These are phyloP conservation scores for Ophiostoma himal-ulmi DNA, from an alignment of 2,329 filamentous ascomycete genomes.

Conservation along the genomic window DNA sequence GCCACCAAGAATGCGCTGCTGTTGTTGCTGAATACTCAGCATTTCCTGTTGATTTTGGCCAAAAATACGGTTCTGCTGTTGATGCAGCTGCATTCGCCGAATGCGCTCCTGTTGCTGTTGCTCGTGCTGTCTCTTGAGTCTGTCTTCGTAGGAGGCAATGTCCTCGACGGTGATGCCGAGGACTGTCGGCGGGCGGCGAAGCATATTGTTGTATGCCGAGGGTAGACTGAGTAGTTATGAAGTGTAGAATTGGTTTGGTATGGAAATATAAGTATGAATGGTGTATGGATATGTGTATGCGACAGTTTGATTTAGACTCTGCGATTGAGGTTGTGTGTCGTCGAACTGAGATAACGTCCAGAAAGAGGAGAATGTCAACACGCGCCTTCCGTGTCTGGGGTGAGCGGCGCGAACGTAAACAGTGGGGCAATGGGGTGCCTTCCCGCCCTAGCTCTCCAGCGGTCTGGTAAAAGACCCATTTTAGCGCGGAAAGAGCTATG, in stretches of 20 bases:
- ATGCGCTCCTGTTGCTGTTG: conserved; percentile 16
- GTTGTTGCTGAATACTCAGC: background rate
- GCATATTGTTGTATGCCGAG: conserved; percentile 28
- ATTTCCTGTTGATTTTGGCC: conserved; percentile 9
- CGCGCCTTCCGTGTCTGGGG: conserved; percentile 11
- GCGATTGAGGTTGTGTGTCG: background rate
- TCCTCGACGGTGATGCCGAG: conserved; percentile 65
- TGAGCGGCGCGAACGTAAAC: conserved; percentile 16
- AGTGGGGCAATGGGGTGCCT: conserved; percentile 3
- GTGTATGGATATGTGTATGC: background rate
- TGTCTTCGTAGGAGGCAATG: conserved; percentile 63
- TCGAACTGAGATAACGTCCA: background rate
- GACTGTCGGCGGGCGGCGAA: conserved; percentile 56
- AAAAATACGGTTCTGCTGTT: conserved; percentile 9
- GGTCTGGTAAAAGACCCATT: background rate
- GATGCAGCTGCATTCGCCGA: conserved; percentile 18
- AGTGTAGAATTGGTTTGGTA: background rate
- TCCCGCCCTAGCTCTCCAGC: background rate
- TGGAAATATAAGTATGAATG: background rate
- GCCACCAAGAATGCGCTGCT: background rate
- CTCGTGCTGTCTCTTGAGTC: conserved; percentile 33
- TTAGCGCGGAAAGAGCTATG: conserved; percentile 5
- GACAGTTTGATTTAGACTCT: background rate
- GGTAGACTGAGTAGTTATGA: background rate
- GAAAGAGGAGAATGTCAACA: conserved; percentile 14